phyloP scores from a whole-genome alignment of 768 basidiomycete genomes.

The Pisolithus microcarpus region DNA sequence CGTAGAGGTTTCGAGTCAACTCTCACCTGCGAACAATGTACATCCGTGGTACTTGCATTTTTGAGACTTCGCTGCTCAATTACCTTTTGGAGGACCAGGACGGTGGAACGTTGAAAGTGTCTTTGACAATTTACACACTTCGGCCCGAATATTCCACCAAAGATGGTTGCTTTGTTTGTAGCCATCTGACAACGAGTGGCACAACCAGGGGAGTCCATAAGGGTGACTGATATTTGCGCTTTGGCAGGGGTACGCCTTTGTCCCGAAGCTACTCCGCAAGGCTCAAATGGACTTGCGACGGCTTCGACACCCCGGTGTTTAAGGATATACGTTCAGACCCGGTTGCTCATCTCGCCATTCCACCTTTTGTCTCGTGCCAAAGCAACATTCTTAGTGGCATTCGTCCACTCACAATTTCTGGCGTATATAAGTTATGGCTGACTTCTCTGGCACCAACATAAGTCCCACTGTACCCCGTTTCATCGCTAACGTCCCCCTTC shows the following conservation, averaged over 20 bases:
- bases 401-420: conserved; percentile 19
- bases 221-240: too few species aligned
- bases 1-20: too few species aligned
- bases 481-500: neutral
- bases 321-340: conserved; percentile 1
- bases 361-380: conserved; percentile 20
- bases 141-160: neutral
- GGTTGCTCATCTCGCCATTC: conserved; percentile 1
- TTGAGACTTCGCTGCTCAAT: neutral
- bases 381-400: conserved; percentile 11
- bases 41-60: neutral
- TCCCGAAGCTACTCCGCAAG: neutral
- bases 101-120: neutral
- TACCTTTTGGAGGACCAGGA: neutral
- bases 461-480: neutral
- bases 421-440: conserved; percentile 12
- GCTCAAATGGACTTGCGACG: neutral
- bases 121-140: neutral
- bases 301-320: neutral
- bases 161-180: neutral
- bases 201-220: neutral
- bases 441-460: neutral
- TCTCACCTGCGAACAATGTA: too few species aligned
- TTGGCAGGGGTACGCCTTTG: too few species aligned
- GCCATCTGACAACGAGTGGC: neutral